Conservation (phyloP, 352 stramenopile genomes). For the Nothophytophthora sp. region DNA sequence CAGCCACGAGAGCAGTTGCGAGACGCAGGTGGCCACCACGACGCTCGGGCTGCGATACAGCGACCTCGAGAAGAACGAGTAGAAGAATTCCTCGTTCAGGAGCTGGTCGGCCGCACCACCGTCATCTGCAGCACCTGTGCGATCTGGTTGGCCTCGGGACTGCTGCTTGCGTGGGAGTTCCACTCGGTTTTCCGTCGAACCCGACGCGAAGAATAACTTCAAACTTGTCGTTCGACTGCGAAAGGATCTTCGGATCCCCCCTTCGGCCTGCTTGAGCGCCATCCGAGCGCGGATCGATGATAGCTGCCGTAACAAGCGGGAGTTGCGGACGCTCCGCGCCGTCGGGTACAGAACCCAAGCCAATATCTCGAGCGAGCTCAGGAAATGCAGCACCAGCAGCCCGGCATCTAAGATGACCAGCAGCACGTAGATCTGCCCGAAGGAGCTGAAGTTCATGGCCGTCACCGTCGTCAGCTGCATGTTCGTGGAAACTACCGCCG, state of each 20-base stretch:
- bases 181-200: too few species aligned
- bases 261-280: background rate
- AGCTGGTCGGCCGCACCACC: background rate
- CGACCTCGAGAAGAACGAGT: constrained; percentile 23
- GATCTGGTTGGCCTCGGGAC: background rate
- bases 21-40: constrained; percentile 18
- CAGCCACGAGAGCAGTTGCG: constrained; percentile 41
- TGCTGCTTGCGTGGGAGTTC: too few species aligned
- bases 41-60: constrained; percentile 33
- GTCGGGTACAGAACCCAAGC: background rate
- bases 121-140: too few species aligned
- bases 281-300: background rate
- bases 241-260: background rate
- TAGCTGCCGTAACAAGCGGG: background rate
- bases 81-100: background rate
- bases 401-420: constrained; percentile 24
- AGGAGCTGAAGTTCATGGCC: constrained; percentile 34
- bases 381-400: constrained; percentile 15
- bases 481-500: too few species aligned
- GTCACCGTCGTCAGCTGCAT: background rate
- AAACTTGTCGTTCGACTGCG: background rate
- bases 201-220: background rate
- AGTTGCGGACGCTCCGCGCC: background rate
- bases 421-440: constrained; percentile 33
- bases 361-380: constrained; percentile 20